phyloP scores from a whole-genome alignment of 306 rosid genomes.

The Sicyos edulis region DNA sequence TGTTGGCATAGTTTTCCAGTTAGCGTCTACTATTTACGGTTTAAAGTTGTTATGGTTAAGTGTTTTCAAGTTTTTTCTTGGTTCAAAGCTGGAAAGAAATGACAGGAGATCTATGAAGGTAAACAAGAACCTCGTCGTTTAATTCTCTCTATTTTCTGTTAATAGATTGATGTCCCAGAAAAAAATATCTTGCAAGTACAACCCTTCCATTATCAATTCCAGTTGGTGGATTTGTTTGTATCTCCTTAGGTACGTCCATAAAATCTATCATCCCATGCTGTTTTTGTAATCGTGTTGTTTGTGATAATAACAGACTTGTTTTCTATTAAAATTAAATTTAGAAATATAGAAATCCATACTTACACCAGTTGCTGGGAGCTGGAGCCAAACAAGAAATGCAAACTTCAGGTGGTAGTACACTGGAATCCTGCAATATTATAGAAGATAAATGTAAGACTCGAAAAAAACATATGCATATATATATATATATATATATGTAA shows the following conservation, averaged over 20 bases:
- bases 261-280: neutral
- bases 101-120: neutral
- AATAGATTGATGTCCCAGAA: neutral
- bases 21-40: neutral
- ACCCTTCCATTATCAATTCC: neutral
- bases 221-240: neutral
- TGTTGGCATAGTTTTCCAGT: neutral
- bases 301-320: neutral
- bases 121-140: neutral
- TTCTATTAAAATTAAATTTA: neutral
- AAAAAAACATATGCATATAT: too few relatives aligned
- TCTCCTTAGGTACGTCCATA: neutral
- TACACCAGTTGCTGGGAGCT: conserved; percentile 75
- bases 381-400: conserved; percentile 98
- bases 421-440: conserved; percentile 54
- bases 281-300: neutral
- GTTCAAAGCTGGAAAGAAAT: neutral
- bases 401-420: conserved; percentile 84
- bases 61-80: neutral
- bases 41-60: neutral
- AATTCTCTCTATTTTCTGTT: neutral
- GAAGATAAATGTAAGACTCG: too few relatives aligned
- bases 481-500: too few relatives aligned
- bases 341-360: conserved; percentile 29
- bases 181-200: neutral